Conservation (phyloP, 257 asterid species). For the Scutellaria baicalensis region DNA sequence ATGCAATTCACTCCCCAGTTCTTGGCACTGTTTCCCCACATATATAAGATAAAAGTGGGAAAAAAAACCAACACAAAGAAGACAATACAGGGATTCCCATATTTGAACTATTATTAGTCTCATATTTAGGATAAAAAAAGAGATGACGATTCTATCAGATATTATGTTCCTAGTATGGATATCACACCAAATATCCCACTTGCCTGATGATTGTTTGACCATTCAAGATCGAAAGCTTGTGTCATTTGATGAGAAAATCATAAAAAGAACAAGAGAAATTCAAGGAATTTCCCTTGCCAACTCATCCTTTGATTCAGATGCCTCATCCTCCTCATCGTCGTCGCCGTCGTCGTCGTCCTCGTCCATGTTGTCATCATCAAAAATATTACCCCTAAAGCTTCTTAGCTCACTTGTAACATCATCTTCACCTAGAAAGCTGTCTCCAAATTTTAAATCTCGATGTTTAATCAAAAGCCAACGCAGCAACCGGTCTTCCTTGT, state of each 20-base stretch:
- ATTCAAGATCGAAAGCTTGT: background rate
- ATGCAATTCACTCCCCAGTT: too few relatives aligned
- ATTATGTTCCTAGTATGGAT: too few relatives aligned
- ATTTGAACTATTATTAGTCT: too few relatives aligned
- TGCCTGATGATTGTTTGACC: background rate
- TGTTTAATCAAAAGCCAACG: conserved; percentile 81
- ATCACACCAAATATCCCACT: too few relatives aligned
- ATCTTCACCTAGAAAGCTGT: conserved; percentile 15
- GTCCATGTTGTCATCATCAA: conserved; percentile 19
- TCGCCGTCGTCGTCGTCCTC: conserved; percentile 16
- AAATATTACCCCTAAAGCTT: conserved; percentile 6
- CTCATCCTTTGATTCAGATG: background rate
- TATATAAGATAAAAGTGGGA: too few relatives aligned
- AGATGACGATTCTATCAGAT: too few relatives aligned
- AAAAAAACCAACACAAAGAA: too few relatives aligned
- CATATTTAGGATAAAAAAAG: too few relatives aligned
- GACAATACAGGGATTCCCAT: too few relatives aligned
- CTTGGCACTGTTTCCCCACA: too few relatives aligned
- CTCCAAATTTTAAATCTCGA: conserved; percentile 41
- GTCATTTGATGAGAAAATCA: too few relatives aligned
- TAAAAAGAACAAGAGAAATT: background rate
- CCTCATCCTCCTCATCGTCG: background rate
- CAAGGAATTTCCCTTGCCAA: background rate
- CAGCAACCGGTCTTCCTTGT: conserved; percentile 74
- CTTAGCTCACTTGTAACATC: conserved; percentile 23